Conservation (phyloP, 306 rosid genomes). For the Cucurbita argyrosperma region DNA sequence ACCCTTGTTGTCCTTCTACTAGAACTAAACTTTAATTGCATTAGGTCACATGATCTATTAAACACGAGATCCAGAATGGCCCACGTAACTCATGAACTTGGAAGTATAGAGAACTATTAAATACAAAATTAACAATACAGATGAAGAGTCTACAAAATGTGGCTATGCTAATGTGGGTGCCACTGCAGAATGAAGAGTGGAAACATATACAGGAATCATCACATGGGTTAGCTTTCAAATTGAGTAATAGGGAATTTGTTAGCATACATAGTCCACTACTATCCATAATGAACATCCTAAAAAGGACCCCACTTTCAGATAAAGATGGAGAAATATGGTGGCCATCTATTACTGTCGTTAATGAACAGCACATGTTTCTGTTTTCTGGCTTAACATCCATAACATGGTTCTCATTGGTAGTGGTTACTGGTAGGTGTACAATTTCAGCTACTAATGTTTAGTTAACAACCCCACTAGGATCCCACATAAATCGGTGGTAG, state of each 20-base stretch:
- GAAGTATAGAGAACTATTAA: no score
- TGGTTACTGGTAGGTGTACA: not conserved
- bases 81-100: no score
- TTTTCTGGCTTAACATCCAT: not conserved
- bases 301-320: not conserved
- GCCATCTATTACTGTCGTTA: no score
- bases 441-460: not conserved
- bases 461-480: not conserved
- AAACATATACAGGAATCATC: not conserved
- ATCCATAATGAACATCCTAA: not conserved
- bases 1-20: not conserved
- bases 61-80: no score
- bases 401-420: not conserved
- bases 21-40: not conserved
- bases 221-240: not conserved
- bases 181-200: not conserved
- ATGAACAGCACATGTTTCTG: not conserved
- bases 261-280: not conserved
- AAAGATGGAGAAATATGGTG: not conserved
- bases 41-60: no score
- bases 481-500: not conserved
- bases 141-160: not conserved
- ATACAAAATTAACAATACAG: not conserved
- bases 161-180: not conserved
- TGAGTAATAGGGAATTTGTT: not conserved